These are phyloP conservation scores for Asterella californica DNA, from an alignment of 225 moss, liverwort and hornwort genomes.

Conservation along the genomic window DNA sequence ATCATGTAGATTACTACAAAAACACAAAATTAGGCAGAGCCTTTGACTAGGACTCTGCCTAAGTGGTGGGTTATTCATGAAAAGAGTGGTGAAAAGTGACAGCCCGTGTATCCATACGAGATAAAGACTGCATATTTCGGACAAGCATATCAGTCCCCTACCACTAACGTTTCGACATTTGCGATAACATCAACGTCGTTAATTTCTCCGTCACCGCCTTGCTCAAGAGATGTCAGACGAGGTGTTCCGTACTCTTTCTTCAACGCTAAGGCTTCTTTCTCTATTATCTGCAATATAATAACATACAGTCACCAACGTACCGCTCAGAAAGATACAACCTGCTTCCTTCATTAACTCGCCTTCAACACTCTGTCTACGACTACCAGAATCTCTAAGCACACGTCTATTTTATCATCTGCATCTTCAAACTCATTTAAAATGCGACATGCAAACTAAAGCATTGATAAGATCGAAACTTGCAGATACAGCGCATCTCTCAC, in stretches of 20 bases:
- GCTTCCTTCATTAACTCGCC: neutral
- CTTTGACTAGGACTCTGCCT: too few species aligned
- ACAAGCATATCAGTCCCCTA: constrained; percentile 28
- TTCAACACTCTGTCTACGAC: neutral
- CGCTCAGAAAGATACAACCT: neutral
- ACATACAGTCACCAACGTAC: neutral
- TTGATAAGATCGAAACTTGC: neutral
- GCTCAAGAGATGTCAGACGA: constrained; percentile 70
- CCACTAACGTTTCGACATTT: constrained; percentile 87
- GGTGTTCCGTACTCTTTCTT: constrained; percentile 86
- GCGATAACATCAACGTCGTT: constrained; percentile 93
- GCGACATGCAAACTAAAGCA: neutral
- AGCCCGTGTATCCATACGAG: too few species aligned
- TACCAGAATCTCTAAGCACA: neutral
- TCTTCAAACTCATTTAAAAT: neutral
- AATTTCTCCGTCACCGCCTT: constrained; percentile 86
- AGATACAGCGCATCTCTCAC: neutral
- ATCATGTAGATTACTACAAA: too few species aligned
- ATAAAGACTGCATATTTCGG: too few species aligned
- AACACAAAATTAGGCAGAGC: too few species aligned
- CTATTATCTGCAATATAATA: constrained; percentile 62
- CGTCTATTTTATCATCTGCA: neutral
- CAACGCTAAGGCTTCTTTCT: constrained; percentile 85
- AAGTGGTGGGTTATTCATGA: too few species aligned
- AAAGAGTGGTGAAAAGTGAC: too few species aligned